Evolutionary conservation across 1,284 basidiomycete genomes (phyloP), one percentile per base, ranked within the genome.

Genomic region (Trichosporon coremiiforme): DNA sequence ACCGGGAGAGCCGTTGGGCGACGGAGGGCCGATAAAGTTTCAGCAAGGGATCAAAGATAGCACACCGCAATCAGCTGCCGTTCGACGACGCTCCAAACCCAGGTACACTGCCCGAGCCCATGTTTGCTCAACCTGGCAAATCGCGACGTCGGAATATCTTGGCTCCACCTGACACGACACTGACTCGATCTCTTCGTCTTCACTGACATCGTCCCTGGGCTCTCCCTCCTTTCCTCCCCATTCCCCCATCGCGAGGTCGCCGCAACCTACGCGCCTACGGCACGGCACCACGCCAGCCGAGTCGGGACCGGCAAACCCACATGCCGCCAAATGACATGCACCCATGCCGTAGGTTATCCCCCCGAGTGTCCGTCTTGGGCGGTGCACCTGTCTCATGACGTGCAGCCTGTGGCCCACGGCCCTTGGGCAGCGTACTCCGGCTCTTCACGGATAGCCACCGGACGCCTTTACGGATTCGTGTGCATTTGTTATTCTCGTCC

Each of bases 111-210:
- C 47, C 47, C 47, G 47, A 53, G 47, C 4, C 7, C 47, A 22
- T 53, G 47, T 22, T 53, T 7, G 47, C 47, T 17, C 1, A 9
- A 17, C 3, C 47, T 53, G 47, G 47, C 29, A 60, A 60, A 60
- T 60, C 22, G 57, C 57, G 29, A 60, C n/a, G 57, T 60, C 57
- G 57, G 57, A 60, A 60, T 60, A 60, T n/a, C 57, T 31, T 60
- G 57, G 57, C 29, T 60, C 57, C 57, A 60, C 57, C 31, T 31
- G 57, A 33, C 13, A 33, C 13, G 22, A 13, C 15, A 20, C 55
- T 33, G 29, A 22, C 57, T n/a, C 6, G 29, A 5, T 4, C 31
- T 12, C 31, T 29, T 17, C 8, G 13, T 31, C 57, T 31, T 31
- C 29, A 33, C 57, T 60, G 57, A 12, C 31, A 29, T 25, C 53